Evolutionary conservation across 2,329 filamentous ascomycete species (phyloP), one percentile per base, ranked within the genome.

Genomic region (Xylaria sp.): DNA sequence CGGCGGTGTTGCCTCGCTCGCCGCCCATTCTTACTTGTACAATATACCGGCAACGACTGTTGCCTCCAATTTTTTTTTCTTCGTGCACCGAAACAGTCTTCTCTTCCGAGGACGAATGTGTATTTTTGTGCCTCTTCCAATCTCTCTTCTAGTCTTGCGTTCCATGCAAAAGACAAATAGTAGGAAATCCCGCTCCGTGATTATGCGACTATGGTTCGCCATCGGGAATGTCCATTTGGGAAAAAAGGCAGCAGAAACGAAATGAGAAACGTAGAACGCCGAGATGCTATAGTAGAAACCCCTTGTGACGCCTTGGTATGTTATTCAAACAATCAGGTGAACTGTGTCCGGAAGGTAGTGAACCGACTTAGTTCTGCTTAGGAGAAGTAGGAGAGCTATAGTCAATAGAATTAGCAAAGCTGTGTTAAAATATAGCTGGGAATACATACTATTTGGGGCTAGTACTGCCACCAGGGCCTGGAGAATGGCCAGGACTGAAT

Each of bases 361-460:
- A 30, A 45, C 21, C 27, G 39, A 64, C 58, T 63, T 73, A 77
- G 56, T 76, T 73, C 61, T 75, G 72, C 72, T 78, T 78, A 12
- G 78, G 78, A 51, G 78, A 79, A 24, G 70, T 78, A 21, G 78
- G 78, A 61, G 78, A 79, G 66, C 77, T 79, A 54, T 50, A 21
- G 57, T 48, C 4, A 7, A 59, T n/a, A 39, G 14, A 48, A 60
- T 75, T 70, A 76, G 74, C 11, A 62, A 45, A 45, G 8, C 58
- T 9, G 14, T 34, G 2, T 59, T 17, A 6, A 48, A 42, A 42
- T 11, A 58, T 2, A 47, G 21, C 14, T 17, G 8, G 32, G 24
- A n/a, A 39, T 45, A 80, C 81, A 68, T 77, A 83, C 81, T 82
- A 83, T 69, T 81, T 81, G 30, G 80, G 77, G 66, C 79, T 81